These are phyloP conservation scores for Phyllosticta citrichinensis DNA, from an alignment of 2,329 filamentous ascomycete genomes.

Conservation along the genomic window DNA sequence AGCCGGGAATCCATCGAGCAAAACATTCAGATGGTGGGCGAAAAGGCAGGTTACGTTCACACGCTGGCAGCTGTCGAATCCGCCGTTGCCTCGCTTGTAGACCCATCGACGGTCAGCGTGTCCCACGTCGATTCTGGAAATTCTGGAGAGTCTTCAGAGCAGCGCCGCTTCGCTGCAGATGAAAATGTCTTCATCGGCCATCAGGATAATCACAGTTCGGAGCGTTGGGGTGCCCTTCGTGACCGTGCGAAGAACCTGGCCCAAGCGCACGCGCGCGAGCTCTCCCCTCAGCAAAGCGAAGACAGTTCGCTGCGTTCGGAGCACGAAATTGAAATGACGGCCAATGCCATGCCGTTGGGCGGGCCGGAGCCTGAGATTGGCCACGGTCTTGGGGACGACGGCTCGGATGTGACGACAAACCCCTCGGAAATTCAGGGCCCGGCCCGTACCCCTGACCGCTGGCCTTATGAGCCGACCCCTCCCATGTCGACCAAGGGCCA, in stretches of 20 bases:
- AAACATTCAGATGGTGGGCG: conserved; percentile 54
- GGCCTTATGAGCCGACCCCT: conserved; percentile 48
- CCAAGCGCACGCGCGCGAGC: conserved; percentile 30
- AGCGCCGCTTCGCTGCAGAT: conserved; percentile 15
- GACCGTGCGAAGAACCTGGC: conserved; percentile 20
- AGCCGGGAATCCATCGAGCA: conserved; percentile 52
- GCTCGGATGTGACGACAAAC: conserved; percentile 67
- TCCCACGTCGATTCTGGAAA: neutral
- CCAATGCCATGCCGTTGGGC: conserved; percentile 59
- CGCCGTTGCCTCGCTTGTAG: conserved; percentile 79
- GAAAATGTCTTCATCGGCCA: conserved; percentile 15
- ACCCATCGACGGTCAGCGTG: conserved; percentile 62
- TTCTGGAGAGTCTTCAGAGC: neutral
- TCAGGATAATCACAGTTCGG: conserved; percentile 19
- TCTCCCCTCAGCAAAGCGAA: conserved; percentile 47
- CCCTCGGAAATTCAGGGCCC: conserved; percentile 74
- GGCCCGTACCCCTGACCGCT: conserved; percentile 42
- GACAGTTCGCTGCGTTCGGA: conserved; percentile 34
- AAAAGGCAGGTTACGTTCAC: conserved; percentile 68
- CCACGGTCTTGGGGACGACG: conserved; percentile 44
- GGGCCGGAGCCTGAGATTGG: conserved; percentile 69
- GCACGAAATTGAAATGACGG: conserved; percentile 48
- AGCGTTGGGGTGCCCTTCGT: conserved; percentile 30
- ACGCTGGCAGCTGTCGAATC: conserved; percentile 69
- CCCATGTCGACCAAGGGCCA: conserved; percentile 22